phyloP scores from a whole-genome alignment of 768 basidiomycete species.

The Agaricus bisporus region DNA sequence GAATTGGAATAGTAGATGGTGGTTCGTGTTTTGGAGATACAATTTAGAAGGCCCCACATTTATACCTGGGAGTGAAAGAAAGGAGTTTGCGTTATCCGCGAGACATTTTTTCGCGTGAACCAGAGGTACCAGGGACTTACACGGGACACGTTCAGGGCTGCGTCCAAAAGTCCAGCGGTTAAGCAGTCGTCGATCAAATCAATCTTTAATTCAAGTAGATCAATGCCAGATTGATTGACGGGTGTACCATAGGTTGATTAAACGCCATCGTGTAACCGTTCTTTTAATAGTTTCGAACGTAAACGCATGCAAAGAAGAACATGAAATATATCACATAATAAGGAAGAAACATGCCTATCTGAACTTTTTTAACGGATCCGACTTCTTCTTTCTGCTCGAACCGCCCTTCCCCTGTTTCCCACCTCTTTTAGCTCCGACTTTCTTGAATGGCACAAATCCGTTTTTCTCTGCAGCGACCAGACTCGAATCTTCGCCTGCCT shows the following conservation, averaged over 20 bases:
- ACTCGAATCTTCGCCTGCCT: slow-evolving; percentile 31
- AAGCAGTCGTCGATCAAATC: no score
- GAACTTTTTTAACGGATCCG: slow-evolving; percentile 80
- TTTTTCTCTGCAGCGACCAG: not conserved
- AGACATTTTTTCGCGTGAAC: not conserved
- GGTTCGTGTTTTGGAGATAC: no score
- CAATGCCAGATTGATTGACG: no score
- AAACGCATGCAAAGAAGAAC: not conserved
- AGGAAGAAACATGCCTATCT: slow-evolving; percentile 5
- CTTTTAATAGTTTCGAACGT: not conserved
- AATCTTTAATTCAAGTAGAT: no score
- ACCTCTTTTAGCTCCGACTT: slow-evolving; percentile 52
- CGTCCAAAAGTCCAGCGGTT: no score
- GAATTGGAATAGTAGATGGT: no score
- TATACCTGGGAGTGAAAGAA: no score
- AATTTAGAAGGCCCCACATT: no score
- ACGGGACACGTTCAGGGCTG: no score
- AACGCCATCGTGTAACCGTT: not conserved
- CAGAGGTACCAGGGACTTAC: not conserved
- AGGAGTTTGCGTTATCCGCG: not conserved
- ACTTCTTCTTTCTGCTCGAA: slow-evolving; percentile 62
- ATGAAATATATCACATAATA: not conserved
- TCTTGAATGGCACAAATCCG: slow-evolving; percentile 73
- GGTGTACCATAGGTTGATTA: no score
- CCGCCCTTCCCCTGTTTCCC: slow-evolving; percentile 45